Base-by-base conservation (phyloP, 176 grass and related monocot genomes). In the Elaeis guineensis region DNA sequence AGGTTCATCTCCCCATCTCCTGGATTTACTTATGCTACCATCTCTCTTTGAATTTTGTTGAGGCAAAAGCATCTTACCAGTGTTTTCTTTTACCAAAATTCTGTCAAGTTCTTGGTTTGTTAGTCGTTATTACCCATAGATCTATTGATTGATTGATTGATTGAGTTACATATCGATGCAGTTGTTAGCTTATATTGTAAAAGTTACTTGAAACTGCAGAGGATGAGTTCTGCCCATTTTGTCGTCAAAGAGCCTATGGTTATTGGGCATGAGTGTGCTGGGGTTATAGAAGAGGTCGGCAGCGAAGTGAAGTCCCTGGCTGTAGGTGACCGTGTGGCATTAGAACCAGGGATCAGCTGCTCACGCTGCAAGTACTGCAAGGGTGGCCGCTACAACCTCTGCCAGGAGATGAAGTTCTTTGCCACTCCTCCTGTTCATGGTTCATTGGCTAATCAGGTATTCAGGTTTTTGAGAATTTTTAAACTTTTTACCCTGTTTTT, bases 241-340 rank as follows among this genome's bases (percentile, higher is more conserved):
- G 86, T 90, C 52, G 86, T 96, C 39, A 79, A 80, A 80, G 86
- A 96, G 29, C 91, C 91, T 0, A 96, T 96, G 91, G 91, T 96
- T 58, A 96, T 96, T 50, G 91, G 91, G 5, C 91, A 96, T 58
- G 91, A 96, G 72, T 96, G 86, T 75, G 91, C 91, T 0, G 92
- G 86, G 25, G 55, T 96, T 22, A 25, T 90, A 21, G 87, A 96
- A 76, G 92, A 88, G 64, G 80, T 96, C 1, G 86, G 92, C 54
- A 58, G 29, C 55, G 80, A 72, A 58, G 86, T 88, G 59, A 78
- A 30, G 61, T 64, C 82, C 52, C 80, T 96, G 0, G 6, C 57
- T 20, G 62, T 24, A 1, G 91, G 91, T 16, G 80, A 96, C 63
- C 78, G 83, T 18, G 91, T 96, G 48, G 91, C 91, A 3, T 78